Evolutionary conservation across 2,329 filamentous ascomycete species (phyloP).

Genomic region (Microsporum canis): DNA sequence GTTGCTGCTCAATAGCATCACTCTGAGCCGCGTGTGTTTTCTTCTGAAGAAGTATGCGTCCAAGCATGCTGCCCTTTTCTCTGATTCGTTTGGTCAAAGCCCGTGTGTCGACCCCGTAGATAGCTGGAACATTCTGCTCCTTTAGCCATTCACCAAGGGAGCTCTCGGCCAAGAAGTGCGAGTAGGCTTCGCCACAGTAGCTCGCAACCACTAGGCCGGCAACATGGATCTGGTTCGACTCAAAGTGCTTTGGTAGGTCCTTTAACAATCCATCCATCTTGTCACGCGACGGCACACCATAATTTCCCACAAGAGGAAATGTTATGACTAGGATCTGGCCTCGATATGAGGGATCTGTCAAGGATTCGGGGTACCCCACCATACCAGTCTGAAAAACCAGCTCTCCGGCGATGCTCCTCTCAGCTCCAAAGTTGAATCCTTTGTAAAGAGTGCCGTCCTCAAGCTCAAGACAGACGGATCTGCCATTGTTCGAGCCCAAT

Average conservation of each 20-base stretch:
- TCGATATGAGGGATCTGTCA: constrained; percentile 78
- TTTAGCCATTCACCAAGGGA: constrained; percentile 93
- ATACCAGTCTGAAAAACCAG: constrained; percentile 99
- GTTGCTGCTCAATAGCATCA: constrained; percentile 30
- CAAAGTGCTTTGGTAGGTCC: constrained; percentile 84
- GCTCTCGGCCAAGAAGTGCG: constrained; percentile 81
- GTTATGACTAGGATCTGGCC: constrained; percentile 95
- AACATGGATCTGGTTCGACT: constrained; percentile 85
- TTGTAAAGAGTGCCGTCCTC: constrained; percentile 84
- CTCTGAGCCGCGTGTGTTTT: constrained; percentile 24
- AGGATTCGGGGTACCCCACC: constrained; percentile 95
- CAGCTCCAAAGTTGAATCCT: constrained; percentile 90
- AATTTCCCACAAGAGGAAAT: constrained; percentile 92
- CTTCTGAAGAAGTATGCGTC: constrained; percentile 70
- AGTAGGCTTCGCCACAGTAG: constrained; percentile 90
- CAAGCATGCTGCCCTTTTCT: constrained; percentile 91
- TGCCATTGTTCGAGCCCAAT: constrained; percentile 42
- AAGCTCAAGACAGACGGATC: constrained; percentile 76
- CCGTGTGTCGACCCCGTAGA: constrained; percentile 90
- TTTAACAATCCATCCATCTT: constrained; percentile 72
- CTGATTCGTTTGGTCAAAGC: constrained; percentile 89
- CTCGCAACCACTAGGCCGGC: constrained; percentile 82
- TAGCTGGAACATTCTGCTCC: constrained; percentile 85
- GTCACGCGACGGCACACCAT: constrained; percentile 84
- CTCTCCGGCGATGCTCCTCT: constrained; percentile 90